Evolutionary conservation across 371 early-diverging fungal genomes (phyloP).

Genomic region (Mucor lusitanicus): DNA sequence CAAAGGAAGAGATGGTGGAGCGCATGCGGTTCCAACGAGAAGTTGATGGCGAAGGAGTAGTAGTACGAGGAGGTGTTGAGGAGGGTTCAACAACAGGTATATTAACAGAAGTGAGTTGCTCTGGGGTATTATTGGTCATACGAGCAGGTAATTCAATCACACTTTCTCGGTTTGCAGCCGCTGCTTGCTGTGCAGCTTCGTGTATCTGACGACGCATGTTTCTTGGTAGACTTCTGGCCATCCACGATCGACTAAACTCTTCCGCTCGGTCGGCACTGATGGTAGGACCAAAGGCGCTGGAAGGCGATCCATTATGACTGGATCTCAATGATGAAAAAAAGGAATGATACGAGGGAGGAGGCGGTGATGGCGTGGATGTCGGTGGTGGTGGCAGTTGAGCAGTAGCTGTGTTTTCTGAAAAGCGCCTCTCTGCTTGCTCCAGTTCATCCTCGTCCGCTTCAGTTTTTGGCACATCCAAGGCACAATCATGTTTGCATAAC

Average conservation of each 20-base stretch:
- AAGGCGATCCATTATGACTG: conserved; percentile 12
- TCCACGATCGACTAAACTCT: conserved; percentile 48
- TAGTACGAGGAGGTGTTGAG: background rate
- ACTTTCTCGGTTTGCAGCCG: conserved; percentile 20
- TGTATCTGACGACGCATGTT: conserved; percentile 50
- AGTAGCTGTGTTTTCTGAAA: background rate
- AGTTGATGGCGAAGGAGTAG: background rate
- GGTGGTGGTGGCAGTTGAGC: background rate
- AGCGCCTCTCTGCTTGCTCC: background rate
- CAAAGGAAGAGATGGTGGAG: background rate
- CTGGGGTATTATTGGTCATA: conserved; percentile 21
- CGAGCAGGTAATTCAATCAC: conserved; percentile 30
- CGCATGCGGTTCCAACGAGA: conserved; percentile 3
- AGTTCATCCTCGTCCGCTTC: background rate
- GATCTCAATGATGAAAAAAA: conserved; percentile 24
- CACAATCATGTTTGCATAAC: conserved; percentile 58
- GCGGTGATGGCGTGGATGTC: conserved; percentile 8
- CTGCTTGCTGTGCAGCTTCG: conserved; percentile 26
- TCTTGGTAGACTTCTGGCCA: conserved; percentile 48
- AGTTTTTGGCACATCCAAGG: conserved; percentile 27
- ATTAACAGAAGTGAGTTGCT: background rate
- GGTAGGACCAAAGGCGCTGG: conserved; percentile 46
- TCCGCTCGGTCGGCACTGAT: conserved; percentile 44
- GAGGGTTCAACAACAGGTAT: background rate
- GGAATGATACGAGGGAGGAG: conserved; percentile 11